Conservation (phyloP, 2,329 filamentous ascomycete species). For the Cryoendolithus antarcticus region DNA sequence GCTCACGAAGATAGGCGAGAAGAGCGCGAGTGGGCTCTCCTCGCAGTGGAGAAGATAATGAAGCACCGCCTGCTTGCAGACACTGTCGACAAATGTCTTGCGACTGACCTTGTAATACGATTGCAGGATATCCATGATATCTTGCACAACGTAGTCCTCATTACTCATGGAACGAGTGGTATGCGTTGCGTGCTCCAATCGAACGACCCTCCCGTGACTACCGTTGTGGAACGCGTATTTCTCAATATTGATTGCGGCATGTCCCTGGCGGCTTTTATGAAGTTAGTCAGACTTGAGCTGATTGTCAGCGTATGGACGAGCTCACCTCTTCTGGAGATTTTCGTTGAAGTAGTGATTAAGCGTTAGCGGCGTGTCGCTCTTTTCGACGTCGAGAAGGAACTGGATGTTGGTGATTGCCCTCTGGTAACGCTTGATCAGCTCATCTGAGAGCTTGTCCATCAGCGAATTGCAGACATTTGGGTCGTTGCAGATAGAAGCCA, state of each 20-base stretch:
- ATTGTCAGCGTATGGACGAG: background rate
- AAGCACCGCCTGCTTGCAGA: constrained; percentile 47
- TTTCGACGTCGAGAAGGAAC: constrained; percentile 43
- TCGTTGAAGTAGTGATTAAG: constrained; percentile 43
- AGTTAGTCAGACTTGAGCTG: constrained; percentile 1
- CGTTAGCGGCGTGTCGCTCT: constrained; percentile 34
- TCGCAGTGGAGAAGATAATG: constrained; percentile 40
- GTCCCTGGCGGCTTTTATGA: constrained; percentile 10
- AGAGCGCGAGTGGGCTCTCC: constrained; percentile 39
- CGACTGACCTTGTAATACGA: constrained; percentile 49
- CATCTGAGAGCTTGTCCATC: constrained; percentile 31
- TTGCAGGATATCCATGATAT: constrained; percentile 48
- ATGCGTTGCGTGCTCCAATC: constrained; percentile 12
- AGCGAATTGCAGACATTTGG: constrained; percentile 31
- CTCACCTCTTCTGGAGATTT: constrained; percentile 29
- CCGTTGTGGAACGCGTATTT: constrained; percentile 5
- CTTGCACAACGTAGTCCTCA: constrained; percentile 29
- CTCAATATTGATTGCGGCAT: constrained; percentile 4
- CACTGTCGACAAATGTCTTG: constrained; percentile 50
- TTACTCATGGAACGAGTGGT: constrained; percentile 22
- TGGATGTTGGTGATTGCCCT: constrained; percentile 36
- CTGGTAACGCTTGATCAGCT: constrained; percentile 35
- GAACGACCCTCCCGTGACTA: constrained; percentile 8
- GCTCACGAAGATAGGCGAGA: constrained; percentile 41
- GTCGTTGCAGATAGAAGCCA: constrained; percentile 36